Evolutionary conservation across 768 basidiomycete species (phyloP), one percentile per base, ranked within the genome.

Genomic region (Rhodotorula diobovata): DNA sequence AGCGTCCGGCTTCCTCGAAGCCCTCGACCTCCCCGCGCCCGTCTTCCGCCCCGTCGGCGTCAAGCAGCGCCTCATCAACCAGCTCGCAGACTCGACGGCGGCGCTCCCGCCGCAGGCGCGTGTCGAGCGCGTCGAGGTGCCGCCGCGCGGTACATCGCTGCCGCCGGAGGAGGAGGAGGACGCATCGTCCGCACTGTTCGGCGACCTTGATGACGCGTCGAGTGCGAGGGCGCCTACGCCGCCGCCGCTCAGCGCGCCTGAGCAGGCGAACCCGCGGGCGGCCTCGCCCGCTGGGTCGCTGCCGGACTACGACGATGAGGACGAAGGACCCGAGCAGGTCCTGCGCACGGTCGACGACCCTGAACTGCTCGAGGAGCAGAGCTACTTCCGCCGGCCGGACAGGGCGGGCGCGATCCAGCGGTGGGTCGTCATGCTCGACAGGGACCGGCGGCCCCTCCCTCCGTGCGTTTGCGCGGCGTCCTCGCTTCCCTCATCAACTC

Each of bases 1-100:
- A 66, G 65, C 45, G 14, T 2, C 35, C 20, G 10, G 7, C 37
- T 66, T 59, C 65, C 48, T 59, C 46, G 65, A 59, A 6, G 8
- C 35, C 18, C 32, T 50, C 14, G 48, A 48, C 18, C 39, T 39
- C 37, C 65, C 21, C 16, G 39, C 21, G 2, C 56, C 56, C 1
- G 7, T 8, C 10, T 58, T 54, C 51, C 50, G 37, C 10, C 50
- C n/a, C 1, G 5, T 60, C 6, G 39, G 39, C 10, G 20, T 46
- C 50, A 67, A 67, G 39, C 51, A 50, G 20, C 28, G 59, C 25
- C 20, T 67, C 3, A 46, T 46, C 12, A 67, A 67, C 50, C 21
- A 14, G 1, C 20, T 54, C 30, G 66, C 66, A 12, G 32, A 28
- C 8, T 4, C 25, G 6, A 54, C 66, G 18, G 20, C 37, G 20